Conservation (phyloP, 2,329 filamentous ascomycete species). For the Talaromyces islandicus region DNA sequence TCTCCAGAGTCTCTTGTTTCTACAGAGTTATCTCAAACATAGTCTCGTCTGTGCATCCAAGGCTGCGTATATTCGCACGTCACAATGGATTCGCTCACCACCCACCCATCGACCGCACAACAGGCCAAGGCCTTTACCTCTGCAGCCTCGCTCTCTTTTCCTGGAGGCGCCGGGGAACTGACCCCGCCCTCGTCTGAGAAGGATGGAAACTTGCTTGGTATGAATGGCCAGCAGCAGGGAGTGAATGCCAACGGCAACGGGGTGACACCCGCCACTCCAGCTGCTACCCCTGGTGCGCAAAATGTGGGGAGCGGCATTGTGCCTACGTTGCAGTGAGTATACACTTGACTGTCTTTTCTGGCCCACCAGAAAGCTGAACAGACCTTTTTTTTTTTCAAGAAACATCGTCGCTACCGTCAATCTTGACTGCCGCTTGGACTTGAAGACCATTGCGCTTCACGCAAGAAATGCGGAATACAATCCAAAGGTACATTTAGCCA, state of each 20-base stretch:
- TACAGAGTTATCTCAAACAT: conserved; percentile 9
- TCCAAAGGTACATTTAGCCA: conserved; percentile 67
- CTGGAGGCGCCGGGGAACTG: conserved; percentile 73
- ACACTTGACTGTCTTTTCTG: conserved; percentile 39
- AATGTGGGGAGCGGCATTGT: conserved; percentile 83
- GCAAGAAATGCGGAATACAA: conserved; percentile 98
- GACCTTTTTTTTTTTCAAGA: conserved; percentile 50
- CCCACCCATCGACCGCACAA: conserved; percentile 82
- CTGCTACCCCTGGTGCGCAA: conserved; percentile 79
- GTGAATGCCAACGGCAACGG: conserved; percentile 62
- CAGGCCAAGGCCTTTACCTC: conserved; percentile 96
- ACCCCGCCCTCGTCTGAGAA: conserved; percentile 72
- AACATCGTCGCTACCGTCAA: conserved; percentile 99
- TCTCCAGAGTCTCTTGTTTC: conserved; percentile 12
- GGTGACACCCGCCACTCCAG: conserved; percentile 84
- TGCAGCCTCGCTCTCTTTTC: conserved; percentile 86
- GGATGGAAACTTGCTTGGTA: conserved; percentile 48
- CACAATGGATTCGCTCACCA: conserved; percentile 83
- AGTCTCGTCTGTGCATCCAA: conserved; percentile 15
- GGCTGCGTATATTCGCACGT: conserved; percentile 21
- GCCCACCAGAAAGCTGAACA: conserved; percentile 47
- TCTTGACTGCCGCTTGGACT: conserved; percentile 90
- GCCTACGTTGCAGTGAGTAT: conserved; percentile 95
- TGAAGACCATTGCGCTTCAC: conserved; percentile 98
- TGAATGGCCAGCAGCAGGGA: conserved; percentile 51